These are phyloP conservation scores for Westerdykella ornata DNA, from an alignment of 2,329 filamentous ascomycete genomes.

Conservation along the genomic window DNA sequence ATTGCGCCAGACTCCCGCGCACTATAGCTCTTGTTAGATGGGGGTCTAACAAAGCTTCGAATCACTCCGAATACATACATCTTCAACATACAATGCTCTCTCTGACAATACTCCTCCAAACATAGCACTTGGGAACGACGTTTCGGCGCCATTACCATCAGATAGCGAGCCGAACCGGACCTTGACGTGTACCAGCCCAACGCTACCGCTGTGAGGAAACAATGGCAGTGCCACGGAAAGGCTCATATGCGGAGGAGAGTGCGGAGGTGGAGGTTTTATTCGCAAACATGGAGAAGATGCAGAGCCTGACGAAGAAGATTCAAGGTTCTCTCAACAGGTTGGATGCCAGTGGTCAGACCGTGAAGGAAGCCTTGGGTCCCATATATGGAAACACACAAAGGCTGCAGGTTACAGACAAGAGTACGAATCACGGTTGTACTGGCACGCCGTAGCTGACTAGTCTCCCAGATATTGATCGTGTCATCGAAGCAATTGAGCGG, in stretches of 20 bases:
- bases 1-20: too few species aligned
- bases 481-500: slow-evolving; percentile 80
- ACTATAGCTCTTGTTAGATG: too few species aligned
- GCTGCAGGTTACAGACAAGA: slow-evolving; percentile 78
- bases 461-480: slow-evolving; percentile 67
- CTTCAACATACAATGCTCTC: too few species aligned
- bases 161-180: too few species aligned
- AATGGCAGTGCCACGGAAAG: slow-evolving; percentile 52
- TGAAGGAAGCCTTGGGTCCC: slow-evolving; percentile 85
- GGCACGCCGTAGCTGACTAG: slow-evolving; percentile 4
- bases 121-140: too few species aligned
- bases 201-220: slow-evolving; percentile 1
- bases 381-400: slow-evolving; percentile 88
- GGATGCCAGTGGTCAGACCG: slow-evolving; percentile 81
- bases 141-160: too few species aligned
- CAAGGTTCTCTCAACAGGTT: slow-evolving; percentile 77
- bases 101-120: too few species aligned
- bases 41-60: too few species aligned
- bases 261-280: slow-evolving; percentile 61
- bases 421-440: slow-evolving; percentile 42
- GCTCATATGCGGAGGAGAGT: slow-evolving; percentile 58
- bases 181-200: too few species aligned
- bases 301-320: slow-evolving; percentile 90
- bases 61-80: too few species aligned
- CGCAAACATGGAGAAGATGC: slow-evolving; percentile 80